Conservation (phyloP, 192 early-diverging fungal genomes). For the Rhizoclosmatium globosum region DNA sequence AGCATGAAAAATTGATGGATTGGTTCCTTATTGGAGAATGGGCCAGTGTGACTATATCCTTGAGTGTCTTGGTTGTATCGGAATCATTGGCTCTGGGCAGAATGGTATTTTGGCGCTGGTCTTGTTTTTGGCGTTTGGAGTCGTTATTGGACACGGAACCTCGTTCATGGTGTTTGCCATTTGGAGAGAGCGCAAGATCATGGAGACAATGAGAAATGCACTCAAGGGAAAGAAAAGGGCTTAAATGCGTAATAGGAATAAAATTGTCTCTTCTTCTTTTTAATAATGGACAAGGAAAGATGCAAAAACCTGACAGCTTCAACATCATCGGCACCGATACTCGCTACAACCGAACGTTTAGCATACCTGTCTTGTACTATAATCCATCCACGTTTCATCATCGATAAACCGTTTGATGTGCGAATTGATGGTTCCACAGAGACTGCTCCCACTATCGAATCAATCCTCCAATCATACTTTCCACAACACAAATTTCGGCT, state of each 20-base stretch:
- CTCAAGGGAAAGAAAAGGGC: background rate
- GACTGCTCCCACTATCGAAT: constrained; percentile 19
- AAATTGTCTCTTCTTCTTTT: background rate
- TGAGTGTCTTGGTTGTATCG: background rate
- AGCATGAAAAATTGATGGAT: background rate
- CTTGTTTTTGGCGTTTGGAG: background rate
- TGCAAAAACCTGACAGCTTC: background rate
- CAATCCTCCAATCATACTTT: constrained; percentile 1
- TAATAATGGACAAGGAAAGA: too few species aligned
- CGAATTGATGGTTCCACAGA: constrained; percentile 11
- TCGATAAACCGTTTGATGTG: constrained; percentile 39
- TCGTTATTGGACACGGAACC: background rate
- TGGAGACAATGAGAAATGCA: background rate
- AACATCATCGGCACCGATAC: constrained; percentile 15
- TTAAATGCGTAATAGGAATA: background rate
- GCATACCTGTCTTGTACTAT: constrained; percentile 29
- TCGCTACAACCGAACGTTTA: constrained; percentile 23
- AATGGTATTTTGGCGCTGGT: background rate
- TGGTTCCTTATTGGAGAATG: background rate
- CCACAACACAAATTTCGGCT: constrained; percentile 23
- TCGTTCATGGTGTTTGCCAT: background rate
- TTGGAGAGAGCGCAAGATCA: background rate
- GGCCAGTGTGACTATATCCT: background rate
- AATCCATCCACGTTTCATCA: constrained; percentile 16
- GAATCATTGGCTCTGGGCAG: background rate